Evolutionary conservation across 495 filamentous ascomycete genomes (phyloP).

Genomic region (Hypoxylon perforatum): DNA sequence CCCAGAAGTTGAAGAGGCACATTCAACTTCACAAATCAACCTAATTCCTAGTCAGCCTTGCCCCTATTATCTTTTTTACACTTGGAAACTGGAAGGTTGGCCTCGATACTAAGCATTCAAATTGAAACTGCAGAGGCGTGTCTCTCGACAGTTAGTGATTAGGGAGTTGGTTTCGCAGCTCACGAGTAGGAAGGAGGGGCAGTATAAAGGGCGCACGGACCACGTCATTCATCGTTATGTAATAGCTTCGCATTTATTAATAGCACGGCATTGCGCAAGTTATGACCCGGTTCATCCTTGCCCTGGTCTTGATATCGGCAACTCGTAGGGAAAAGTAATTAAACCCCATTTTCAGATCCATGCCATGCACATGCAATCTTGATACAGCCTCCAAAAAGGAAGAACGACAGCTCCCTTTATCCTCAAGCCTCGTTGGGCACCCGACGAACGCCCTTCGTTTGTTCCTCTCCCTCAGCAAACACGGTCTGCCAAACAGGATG

Average conservation of each 20-base stretch:
- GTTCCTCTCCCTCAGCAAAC: not conserved
- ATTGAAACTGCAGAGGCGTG: too few species aligned
- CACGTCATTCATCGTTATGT: not conserved
- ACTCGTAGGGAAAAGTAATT: not conserved
- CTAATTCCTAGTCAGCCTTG: too few species aligned
- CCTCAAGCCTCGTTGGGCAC: conserved; percentile 29
- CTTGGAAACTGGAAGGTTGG: too few species aligned
- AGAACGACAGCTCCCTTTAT: conserved; percentile 22
- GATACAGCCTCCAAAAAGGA: conserved; percentile 30
- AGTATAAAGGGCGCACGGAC: conserved; percentile 1
- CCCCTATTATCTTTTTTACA: too few species aligned
- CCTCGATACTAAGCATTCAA: too few species aligned
- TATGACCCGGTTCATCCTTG: conserved; percentile 21
- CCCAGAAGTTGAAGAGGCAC: too few species aligned
- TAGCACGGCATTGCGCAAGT: conserved; percentile 36
- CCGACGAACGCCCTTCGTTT: conserved; percentile 19
- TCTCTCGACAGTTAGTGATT: too few species aligned
- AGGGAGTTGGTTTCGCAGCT: too few species aligned
- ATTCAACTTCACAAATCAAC: too few species aligned
- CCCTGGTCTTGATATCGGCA: conserved; percentile 8
- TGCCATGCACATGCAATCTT: conserved; percentile 21
- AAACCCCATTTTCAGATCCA: conserved; percentile 16
- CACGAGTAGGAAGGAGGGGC: too few species aligned
- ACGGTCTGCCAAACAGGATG: conserved; percentile 36
- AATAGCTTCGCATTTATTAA: conserved; percentile 30